These are phyloP conservation scores for Leccinum aurantiacum DNA, from an alignment of 768 basidiomycete genomes.

Conservation along the genomic window DNA sequence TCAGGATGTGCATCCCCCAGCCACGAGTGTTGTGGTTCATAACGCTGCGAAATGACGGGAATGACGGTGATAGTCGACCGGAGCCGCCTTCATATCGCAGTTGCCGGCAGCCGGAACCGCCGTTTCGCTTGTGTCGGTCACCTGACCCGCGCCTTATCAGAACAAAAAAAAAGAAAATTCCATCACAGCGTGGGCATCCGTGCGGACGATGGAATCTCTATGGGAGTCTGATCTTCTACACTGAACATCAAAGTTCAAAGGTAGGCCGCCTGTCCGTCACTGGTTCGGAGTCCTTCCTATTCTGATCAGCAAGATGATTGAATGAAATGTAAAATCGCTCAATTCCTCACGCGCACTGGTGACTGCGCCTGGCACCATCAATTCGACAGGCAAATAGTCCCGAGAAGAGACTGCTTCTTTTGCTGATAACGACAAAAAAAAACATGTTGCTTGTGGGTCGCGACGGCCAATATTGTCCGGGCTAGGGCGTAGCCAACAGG, in stretches of 20 bases:
- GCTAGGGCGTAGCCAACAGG: not conserved
- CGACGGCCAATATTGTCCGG: not conserved
- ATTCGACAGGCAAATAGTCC: not conserved
- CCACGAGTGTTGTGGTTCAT: not conserved
- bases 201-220: not conserved
- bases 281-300: not conserved
- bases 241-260: not conserved
- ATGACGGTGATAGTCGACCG: conserved; percentile 5
- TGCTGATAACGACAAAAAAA: not conserved
- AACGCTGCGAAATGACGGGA: not conserved
- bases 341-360: not conserved
- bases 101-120: conserved; percentile 12
- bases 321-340: not conserved
- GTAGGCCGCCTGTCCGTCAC: not conserved
- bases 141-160: not conserved
- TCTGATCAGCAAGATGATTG: not conserved
- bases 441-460: not conserved
- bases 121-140: not conserved
- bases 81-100: conserved; percentile 10
- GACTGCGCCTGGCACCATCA: not conserved
- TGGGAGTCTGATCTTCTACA: not conserved
- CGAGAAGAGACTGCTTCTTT: not conserved
- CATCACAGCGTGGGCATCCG: not conserved
- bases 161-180: not conserved
- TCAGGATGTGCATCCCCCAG: not conserved